Evolutionary conservation across 257 asterid species (phyloP), one percentile per base, ranked within the genome.

Genomic region (Salvia hispanica): DNA sequence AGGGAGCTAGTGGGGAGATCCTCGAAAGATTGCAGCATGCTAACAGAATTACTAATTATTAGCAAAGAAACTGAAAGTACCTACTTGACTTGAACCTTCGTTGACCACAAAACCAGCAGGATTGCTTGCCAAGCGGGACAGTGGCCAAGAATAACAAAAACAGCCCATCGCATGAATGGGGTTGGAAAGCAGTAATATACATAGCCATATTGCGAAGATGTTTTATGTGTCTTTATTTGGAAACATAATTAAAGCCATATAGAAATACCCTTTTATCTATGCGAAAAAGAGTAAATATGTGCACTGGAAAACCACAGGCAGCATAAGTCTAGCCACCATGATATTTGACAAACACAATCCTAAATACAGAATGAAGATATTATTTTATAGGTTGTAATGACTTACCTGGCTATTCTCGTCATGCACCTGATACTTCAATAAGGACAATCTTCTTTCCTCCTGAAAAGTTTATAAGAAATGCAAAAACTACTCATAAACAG

Each of bases 401-500:
- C 99, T 94, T 94, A 94, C 99, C 99, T 94, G 97, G 96, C 92
- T 94, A 83, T 86, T 94, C 85, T 91, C 99, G 78, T 94, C 99
- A 77, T 94, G 99, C 84, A 94, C 96, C 97, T 91, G 99, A 88
- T 94, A 94, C 95, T 88, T 93, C 79, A 71, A 78, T 54, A 91
- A 77, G 75, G 99, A 94, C 87, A 90, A 79, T 80, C 99, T 88
- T 87, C 99, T 86, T 85, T 94, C 99, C 87, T 94, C 99, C 99
- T 93, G 75, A 40, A 74, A 73, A 45, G 63, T 62, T 62, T 21
- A 63, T 53, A 58, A 44, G 16, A 62, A 68, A 59, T 3, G 62
- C 13, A 44, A 67, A 37, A 72, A 53, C 66, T n/a, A 46, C 10
- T 53, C 56, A n/a, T 37, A 46, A 60, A 66, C 37, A 66, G 21